Evolutionary conservation across 2,329 filamentous ascomycete species (phyloP).

Genomic region (Sporothrix globosa): DNA sequence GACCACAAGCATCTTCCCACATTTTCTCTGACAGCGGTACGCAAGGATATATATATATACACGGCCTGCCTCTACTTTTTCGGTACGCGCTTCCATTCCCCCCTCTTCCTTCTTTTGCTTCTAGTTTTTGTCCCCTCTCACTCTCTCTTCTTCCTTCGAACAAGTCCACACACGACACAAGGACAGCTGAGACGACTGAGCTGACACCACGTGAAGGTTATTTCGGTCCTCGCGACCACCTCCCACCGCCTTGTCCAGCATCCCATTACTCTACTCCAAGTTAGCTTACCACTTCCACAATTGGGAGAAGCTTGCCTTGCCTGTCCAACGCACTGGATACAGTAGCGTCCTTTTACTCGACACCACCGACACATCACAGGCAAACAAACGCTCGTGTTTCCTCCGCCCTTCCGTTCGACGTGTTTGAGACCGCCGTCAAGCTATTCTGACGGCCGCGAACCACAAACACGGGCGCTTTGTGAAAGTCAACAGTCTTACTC

Average conservation of each 20-base stretch:
- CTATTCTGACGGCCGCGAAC: neutral
- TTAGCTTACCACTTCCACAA: neutral
- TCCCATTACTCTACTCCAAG: neutral
- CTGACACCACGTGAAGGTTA: neutral
- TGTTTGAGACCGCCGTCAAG: neutral
- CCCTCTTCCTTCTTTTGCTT: neutral
- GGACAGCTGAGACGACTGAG: neutral
- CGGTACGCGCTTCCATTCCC: neutral
- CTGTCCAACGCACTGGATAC: neutral
- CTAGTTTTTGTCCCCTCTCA: neutral
- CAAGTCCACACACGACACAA: neutral
- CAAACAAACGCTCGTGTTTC: neutral
- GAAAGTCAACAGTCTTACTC: conserved; percentile 6
- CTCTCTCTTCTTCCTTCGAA: neutral
- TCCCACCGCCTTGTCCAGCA: neutral
- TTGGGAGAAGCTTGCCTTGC: neutral
- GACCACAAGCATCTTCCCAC: neutral
- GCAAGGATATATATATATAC: neutral
- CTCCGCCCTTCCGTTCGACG: neutral
- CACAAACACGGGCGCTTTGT: neutral
- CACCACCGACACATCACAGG: neutral
- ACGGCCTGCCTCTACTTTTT: neutral
- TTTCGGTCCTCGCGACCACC: neutral
- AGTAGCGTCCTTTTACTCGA: neutral
- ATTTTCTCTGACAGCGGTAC: neutral